phyloP scores from a whole-genome alignment of 179 eudicot genomes.

The Spergularia azorica region DNA sequence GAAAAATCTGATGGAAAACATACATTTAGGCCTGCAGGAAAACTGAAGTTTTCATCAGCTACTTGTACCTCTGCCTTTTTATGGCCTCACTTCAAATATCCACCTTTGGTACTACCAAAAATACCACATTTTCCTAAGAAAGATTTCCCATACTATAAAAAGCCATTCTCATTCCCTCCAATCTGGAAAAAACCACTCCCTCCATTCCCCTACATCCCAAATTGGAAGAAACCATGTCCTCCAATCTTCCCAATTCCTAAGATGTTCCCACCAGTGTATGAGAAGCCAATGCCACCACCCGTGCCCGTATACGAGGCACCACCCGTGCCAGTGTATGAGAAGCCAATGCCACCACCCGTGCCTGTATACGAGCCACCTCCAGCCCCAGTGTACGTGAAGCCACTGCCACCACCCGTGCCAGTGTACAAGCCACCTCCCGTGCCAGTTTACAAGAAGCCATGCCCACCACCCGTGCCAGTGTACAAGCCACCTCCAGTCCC shows the following conservation, averaged over 20 bases:
- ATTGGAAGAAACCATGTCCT: conserved; percentile 14
- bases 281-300: conserved; percentile 31
- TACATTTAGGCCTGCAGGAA: conserved; percentile 39
- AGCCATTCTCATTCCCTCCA: conserved; percentile 18
- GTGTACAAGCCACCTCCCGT: conserved; percentile 24
- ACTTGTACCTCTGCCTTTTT: conserved; percentile 76
- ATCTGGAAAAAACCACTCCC: conserved; percentile 27
- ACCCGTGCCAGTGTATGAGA: conserved; percentile 3
- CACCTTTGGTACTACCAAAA: conserved; percentile 32
- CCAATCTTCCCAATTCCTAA: conserved; percentile 21
- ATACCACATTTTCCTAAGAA: conserved; percentile 25
- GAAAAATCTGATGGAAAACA: conserved; percentile 37
- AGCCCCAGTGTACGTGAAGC: conserved; percentile 16
- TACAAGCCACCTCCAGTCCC: conserved; percentile 23
- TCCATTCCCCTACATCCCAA: conserved; percentile 13
- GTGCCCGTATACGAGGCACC: conserved; percentile 25
- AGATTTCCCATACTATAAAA: too few relatives aligned
- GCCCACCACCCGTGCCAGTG: conserved; percentile 25
- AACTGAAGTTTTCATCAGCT: conserved; percentile 50
- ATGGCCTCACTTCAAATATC: conserved; percentile 54
- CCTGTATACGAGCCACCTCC: conserved; percentile 20
- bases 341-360: conserved; percentile 15
- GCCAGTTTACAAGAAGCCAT: conserved; percentile 2
- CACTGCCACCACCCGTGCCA: conserved; percentile 37
- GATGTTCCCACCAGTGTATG: conserved; percentile 29